Percentiles rank a stretch among this genome's conserved stretches.
Conservation (phyloP, 75 land plant species). For the Chamaecyparis obtusa region DNA sequence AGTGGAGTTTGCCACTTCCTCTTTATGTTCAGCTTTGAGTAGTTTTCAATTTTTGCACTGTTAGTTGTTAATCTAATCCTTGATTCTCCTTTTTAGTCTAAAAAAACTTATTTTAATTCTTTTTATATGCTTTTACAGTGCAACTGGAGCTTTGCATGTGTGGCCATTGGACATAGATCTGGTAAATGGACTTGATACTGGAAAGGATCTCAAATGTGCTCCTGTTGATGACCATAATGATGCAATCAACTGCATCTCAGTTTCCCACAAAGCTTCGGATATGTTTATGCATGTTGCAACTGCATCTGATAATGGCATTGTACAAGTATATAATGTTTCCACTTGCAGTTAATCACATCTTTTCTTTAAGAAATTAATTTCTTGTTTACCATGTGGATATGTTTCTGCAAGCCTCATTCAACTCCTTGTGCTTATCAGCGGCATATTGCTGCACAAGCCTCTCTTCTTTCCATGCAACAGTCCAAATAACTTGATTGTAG, state of each 20-base stretch:
- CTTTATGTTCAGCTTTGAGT: background rate
- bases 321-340: constrained; percentile 30
- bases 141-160: constrained; percentile 28
- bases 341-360: background rate
- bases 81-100: background rate
- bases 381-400: background rate
- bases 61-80: background rate
- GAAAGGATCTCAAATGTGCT: constrained; percentile 20
- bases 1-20: background rate
- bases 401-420: background rate
- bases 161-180: constrained; percentile 25
- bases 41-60: too few species aligned
- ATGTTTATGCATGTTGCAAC: constrained; percentile 26
- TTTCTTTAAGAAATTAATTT: background rate
- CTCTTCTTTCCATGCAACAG: background rate
- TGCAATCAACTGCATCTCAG: constrained; percentile 30
- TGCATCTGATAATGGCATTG: constrained; percentile 28
- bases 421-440: background rate
- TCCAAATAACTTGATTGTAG: background rate
- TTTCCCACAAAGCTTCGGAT: constrained; percentile 20
- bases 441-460: background rate
- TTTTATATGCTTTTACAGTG: constrained; percentile 20
- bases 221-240: constrained; percentile 22
- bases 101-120: background rate
- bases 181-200: background rate